A percentile compares a stretch with the other conserved stretches of the same genome.
Evolutionary conservation across 2,329 filamentous ascomycete genomes (phyloP).

Genomic region (Gliomastix tumulicola): DNA sequence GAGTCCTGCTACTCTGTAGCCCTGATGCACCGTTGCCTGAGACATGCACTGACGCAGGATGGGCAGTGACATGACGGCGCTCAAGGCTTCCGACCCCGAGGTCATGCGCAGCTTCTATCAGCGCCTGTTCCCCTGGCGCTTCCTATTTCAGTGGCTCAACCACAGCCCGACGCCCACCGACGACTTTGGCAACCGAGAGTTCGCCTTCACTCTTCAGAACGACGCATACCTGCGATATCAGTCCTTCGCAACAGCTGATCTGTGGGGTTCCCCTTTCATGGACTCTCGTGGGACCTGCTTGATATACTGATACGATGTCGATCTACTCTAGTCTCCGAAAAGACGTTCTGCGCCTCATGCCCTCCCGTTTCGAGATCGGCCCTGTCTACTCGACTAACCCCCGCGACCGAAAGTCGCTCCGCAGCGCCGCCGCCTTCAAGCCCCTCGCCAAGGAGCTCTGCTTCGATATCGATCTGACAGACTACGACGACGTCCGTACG

Average conservation of each 20-base stretch:
- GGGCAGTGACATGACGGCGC: conserved; percentile 22
- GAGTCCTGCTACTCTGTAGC: no score
- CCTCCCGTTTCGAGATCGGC: conserved; percentile 94
- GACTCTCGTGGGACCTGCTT: no score
- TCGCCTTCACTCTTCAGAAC: conserved; percentile 90
- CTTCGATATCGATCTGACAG: conserved; percentile 98
- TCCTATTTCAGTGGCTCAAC: conserved; percentile 96
- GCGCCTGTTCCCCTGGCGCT: conserved; percentile 88
- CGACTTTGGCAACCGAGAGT: conserved; percentile 91
- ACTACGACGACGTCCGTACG: conserved; percentile 94
- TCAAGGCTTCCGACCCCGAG: conserved; percentile 64
- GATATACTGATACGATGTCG: no score
- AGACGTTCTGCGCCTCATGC: conserved; percentile 81
- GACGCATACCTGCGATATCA: conserved; percentile 92
- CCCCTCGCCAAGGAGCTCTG: conserved; percentile 90
- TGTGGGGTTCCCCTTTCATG: no score
- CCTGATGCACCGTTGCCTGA: no score
- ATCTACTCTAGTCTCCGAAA: conserved; percentile 89
- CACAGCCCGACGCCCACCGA: conserved; percentile 79
- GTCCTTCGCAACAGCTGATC: conserved; percentile 49
- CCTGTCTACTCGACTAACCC: conserved; percentile 95
- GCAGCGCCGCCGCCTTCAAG: conserved; percentile 74
- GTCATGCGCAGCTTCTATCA: conserved; percentile 93
- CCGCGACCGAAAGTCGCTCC: conserved; percentile 81
- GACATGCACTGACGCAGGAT: no score